Percentiles rank a stretch among this genome's conserved stretches.
phyloP scores from a whole-genome alignment of 108 stramenopile species.

The Bacterosira constricta region DNA sequence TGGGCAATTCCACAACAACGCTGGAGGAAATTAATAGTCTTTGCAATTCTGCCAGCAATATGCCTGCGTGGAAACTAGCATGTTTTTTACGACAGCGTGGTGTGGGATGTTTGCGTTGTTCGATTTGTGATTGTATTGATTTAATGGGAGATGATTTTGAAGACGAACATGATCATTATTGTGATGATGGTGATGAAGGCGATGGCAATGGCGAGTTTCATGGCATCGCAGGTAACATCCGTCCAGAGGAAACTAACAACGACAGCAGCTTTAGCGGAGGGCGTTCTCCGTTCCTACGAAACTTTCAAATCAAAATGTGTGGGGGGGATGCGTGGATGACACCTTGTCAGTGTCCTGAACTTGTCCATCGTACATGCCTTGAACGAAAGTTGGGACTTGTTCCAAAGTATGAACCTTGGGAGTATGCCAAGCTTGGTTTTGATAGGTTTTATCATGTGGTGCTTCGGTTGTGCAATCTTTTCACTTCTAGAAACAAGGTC shows the following conservation, averaged over 20 bases:
- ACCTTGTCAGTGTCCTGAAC: conserved; percentile 33
- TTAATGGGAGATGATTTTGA: conserved; percentile 35
- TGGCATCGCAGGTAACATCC: background rate
- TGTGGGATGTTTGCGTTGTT: conserved; percentile 36
- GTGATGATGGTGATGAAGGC: background rate
- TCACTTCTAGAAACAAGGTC: no score
- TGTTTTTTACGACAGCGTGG: conserved; percentile 33
- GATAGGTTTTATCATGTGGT: no score
- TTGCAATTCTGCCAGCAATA: conserved; percentile 31
- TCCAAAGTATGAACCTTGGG: conserved; percentile 29
- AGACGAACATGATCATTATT: background rate
- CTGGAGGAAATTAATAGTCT: conserved; percentile 31
- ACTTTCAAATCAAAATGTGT: conserved; percentile 21
- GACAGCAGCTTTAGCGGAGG: background rate
- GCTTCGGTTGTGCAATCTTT: background rate
- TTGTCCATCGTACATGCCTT: conserved; percentile 28
- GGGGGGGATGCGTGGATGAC: conserved; percentile 28
- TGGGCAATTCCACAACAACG: conserved; percentile 12
- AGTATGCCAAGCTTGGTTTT: background rate
- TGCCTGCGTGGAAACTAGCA: conserved; percentile 46
- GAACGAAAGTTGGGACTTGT: conserved; percentile 24
- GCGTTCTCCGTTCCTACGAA: conserved; percentile 22
- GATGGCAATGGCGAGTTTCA: background rate
- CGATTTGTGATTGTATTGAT: conserved; percentile 39
- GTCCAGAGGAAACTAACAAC: background rate